Evolutionary conservation across 345 rosid species (phyloP).

Genomic region (Citrus maxima): DNA sequence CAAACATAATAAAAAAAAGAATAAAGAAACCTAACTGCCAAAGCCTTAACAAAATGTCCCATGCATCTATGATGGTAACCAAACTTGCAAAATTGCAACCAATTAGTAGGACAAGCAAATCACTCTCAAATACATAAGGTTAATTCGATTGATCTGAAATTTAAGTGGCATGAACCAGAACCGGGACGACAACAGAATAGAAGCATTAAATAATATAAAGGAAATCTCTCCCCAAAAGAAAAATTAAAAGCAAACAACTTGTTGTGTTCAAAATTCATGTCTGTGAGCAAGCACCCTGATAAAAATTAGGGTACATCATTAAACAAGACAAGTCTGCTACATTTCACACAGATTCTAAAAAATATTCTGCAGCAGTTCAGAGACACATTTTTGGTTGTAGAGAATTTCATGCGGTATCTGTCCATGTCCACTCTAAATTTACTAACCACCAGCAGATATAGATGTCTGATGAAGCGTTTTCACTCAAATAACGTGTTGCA

Average conservation of each 20-base stretch:
- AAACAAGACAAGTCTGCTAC: not conserved
- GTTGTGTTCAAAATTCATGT: not conserved
- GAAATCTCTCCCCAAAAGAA: too few relatives aligned
- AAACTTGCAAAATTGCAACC: not conserved
- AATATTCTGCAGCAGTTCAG: not conserved
- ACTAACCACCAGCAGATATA: not conserved
- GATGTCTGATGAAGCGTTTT: not conserved
- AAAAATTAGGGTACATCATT: not conserved
- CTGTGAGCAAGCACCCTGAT: not conserved
- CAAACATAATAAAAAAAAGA: not conserved
- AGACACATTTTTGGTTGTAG: not conserved
- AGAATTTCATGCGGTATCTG: not conserved
- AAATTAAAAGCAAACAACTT: not conserved
- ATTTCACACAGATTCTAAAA: not conserved
- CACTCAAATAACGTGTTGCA: too few relatives aligned
- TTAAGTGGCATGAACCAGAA: not conserved
- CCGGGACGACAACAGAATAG: not conserved
- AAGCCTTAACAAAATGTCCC: not conserved
- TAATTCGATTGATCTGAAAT: not conserved
- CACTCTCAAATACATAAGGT: not conserved
- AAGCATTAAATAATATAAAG: too few relatives aligned
- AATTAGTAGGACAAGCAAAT: not conserved
- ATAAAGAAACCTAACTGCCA: not conserved
- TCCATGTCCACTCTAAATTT: not conserved
- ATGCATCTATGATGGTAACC: not conserved